These are phyloP conservation scores for Alternaria rosae DNA, from an alignment of 2,329 filamentous ascomycete genomes.

Conservation along the genomic window DNA sequence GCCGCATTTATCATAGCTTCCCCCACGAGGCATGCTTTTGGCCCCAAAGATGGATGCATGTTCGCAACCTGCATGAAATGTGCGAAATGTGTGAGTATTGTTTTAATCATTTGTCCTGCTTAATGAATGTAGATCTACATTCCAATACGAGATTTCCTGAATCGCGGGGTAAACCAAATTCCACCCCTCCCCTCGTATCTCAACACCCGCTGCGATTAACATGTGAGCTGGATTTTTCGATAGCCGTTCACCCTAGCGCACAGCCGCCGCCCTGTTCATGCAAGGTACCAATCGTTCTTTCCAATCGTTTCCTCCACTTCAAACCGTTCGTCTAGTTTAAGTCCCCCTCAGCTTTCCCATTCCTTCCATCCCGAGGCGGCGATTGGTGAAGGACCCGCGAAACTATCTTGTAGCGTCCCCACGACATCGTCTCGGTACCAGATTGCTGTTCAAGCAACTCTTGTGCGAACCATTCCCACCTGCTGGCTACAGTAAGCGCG, in stretches of 20 bases:
- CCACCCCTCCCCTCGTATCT: background rate
- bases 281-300: slow-evolving; percentile 28
- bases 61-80: background rate
- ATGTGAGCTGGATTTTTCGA: slow-evolving; percentile 22
- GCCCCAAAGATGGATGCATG: slow-evolving; percentile 15
- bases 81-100: background rate
- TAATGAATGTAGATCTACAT: background rate
- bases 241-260: slow-evolving; percentile 24
- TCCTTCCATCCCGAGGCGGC: background rate
- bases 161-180: background rate
- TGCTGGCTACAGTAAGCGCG: background rate
- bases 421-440: too few species aligned
- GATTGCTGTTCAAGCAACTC: too few species aligned
- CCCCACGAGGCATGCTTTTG: slow-evolving; percentile 4
- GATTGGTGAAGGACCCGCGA: background rate
- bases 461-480: too few species aligned
- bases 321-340: background rate
- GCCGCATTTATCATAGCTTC: slow-evolving; percentile 11
- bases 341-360: slow-evolving; percentile 7
- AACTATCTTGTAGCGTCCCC: background rate
- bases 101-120: background rate
- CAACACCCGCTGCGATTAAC: slow-evolving; percentile 18
- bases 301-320: too few species aligned
- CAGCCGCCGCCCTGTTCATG: slow-evolving; percentile 20
- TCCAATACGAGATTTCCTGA: background rate